Conservation (phyloP, 495 filamentous ascomycete genomes). For the Lasiosphaeria hispida region DNA sequence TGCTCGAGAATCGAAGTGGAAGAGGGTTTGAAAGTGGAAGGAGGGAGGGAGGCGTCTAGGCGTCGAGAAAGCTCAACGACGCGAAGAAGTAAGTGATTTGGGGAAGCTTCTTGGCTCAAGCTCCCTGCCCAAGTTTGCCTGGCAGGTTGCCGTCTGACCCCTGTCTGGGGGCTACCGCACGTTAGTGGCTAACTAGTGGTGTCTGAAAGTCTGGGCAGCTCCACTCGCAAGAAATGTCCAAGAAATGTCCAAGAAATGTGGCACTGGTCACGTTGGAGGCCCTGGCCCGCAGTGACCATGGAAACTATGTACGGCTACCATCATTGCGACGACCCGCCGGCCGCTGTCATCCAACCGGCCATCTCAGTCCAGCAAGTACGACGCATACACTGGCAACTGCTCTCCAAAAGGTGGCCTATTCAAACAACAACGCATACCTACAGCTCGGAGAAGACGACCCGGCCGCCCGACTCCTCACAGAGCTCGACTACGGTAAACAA, state of each 20-base stretch:
- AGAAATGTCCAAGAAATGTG: slow-evolving; percentile 5
- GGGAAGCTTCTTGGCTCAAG: slow-evolving; percentile 11
- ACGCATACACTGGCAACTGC: no score
- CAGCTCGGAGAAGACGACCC: no score
- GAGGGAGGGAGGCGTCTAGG: slow-evolving; percentile 2
- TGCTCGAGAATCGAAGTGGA: no score
- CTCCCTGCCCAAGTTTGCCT: slow-evolving; percentile 1
- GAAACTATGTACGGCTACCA: no score
- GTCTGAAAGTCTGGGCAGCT: slow-evolving; percentile 4
- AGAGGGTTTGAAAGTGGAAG: neutral
- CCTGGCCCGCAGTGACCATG: no score
- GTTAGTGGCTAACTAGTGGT: neutral
- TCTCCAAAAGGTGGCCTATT: no score
- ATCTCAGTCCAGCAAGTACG: no score
- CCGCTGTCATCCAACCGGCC: neutral
- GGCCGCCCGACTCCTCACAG: no score
- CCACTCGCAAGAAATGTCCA: neutral
- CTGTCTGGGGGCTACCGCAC: neutral
- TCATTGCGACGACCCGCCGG: no score
- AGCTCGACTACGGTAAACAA: no score
- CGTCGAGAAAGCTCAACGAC: slow-evolving; percentile 2
- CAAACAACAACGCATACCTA: no score
- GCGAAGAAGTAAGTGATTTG: slow-evolving; percentile 2
- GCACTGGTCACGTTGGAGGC: slow-evolving; percentile 14
- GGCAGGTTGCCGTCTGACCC: neutral